These are phyloP conservation scores for Asterochloris sp. DNA, from an alignment of 139 green algal species.

Conservation along the genomic window DNA sequence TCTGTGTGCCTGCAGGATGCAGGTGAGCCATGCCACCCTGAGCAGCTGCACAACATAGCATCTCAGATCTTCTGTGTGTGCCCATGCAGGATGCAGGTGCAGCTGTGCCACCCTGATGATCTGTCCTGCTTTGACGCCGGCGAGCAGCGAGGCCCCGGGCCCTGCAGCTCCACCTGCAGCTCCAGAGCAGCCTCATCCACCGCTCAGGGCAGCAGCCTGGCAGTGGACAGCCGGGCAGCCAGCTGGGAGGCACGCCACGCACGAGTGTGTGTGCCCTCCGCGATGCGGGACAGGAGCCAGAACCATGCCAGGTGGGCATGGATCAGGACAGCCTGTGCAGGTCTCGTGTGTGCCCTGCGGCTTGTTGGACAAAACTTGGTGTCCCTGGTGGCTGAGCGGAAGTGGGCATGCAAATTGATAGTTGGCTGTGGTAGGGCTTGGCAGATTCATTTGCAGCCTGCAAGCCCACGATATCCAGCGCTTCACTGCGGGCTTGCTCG, in stretches of 20 bases:
- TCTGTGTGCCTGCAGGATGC: too few species aligned
- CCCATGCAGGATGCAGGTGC: constrained; percentile 26
- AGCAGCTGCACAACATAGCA: not conserved
- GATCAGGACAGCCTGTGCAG: not conserved
- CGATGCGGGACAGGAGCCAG: too few species aligned
- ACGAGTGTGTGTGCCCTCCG: not conserved
- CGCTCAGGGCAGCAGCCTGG: not conserved
- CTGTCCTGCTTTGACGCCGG: constrained; percentile 21
- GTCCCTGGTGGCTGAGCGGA: not conserved
- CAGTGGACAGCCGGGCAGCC: not conserved
- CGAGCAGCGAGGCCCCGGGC: not conserved
- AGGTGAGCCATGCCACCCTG: not conserved
- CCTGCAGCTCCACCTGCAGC: constrained; percentile 9
- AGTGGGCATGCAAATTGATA: too few species aligned
- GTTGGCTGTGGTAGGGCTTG: not conserved
- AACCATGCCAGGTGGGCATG: too few species aligned
- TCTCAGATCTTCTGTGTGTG: not conserved
- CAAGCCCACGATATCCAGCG: not conserved
- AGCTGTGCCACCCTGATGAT: constrained; percentile 15
- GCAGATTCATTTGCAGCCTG: not conserved
- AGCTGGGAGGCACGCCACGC: not conserved
- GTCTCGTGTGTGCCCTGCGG: not conserved
- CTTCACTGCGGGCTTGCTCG: too few species aligned
- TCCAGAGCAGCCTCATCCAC: not conserved
- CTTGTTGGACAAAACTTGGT: not conserved